These are phyloP conservation scores for Neofusicoccum kwambonambiense DNA, from an alignment of 2,329 filamentous ascomycete genomes.

Conservation along the genomic window DNA sequence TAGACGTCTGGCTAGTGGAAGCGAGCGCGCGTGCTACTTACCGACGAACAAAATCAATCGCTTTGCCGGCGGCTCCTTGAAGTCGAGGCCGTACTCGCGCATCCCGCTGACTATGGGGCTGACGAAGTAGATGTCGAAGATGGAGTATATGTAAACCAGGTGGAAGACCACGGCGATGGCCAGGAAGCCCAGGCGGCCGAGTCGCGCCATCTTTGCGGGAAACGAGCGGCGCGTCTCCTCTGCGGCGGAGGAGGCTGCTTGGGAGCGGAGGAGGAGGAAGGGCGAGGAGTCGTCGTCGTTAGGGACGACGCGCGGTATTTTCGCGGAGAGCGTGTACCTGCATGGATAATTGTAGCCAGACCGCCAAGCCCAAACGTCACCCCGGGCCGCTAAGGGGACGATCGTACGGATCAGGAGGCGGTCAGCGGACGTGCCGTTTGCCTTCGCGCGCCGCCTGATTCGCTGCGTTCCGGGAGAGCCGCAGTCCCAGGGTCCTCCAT, in stretches of 20 bases:
- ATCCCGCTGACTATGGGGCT: constrained; percentile 97
- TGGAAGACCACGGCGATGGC: constrained; percentile 90
- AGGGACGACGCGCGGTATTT: constrained; percentile 15
- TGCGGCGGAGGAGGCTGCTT: not conserved
- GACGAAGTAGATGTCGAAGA: constrained; percentile 98
- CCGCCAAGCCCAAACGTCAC: constrained; percentile 15
- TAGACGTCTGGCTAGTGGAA: not conserved
- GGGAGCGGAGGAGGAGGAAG: not conserved
- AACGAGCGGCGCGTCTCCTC: constrained; percentile 14
- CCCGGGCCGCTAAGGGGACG: constrained; percentile 13
- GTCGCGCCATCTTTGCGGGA: constrained; percentile 11
- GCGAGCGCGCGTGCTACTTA: constrained; percentile 34
- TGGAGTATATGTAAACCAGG: constrained; percentile 87
- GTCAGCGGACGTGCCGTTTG: not conserved
- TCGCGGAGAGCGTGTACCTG: constrained; percentile 15
- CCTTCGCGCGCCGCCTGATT: not conserved
- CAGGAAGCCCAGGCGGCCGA: constrained; percentile 63
- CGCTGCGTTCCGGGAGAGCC: not conserved
- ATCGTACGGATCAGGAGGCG: constrained; percentile 10
- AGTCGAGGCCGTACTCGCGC: constrained; percentile 72
- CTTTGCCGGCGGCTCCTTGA: constrained; percentile 76
- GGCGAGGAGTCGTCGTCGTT: not conserved
- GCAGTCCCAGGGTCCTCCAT: not conserved
- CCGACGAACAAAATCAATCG: constrained; percentile 92
- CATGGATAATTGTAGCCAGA: constrained; percentile 10